Evolutionary conservation across 306 rosid genomes (phyloP).

Genomic region (Hippophae gyantsensis): DNA sequence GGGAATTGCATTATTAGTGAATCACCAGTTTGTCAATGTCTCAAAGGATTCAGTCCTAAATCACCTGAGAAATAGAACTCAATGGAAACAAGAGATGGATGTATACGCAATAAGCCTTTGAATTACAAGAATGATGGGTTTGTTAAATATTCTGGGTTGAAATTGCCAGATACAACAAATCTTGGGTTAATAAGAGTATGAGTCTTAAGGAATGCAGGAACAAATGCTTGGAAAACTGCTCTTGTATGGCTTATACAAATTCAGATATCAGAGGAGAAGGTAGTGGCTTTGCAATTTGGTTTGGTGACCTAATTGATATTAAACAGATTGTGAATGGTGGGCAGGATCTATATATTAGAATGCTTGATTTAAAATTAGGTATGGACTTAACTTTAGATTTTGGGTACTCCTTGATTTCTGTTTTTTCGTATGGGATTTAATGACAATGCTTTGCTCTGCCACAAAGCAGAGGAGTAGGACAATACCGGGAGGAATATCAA

Average conservation of each 20-base stretch:
- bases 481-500: too few species aligned
- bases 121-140: slow-evolving; percentile 32
- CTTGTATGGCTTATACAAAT: slow-evolving; percentile 41
- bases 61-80: slow-evolving; percentile 29
- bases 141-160: slow-evolving; percentile 20
- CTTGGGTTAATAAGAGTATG: slow-evolving; percentile 36
- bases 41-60: too few species aligned
- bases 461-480: too few species aligned
- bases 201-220: slow-evolving; percentile 34
- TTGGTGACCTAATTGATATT: slow-evolving; percentile 29
- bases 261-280: slow-evolving; percentile 34
- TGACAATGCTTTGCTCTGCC: too few species aligned
- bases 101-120: slow-evolving; percentile 20
- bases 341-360: slow-evolving; percentile 28
- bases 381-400: too few species aligned
- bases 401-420: too few species aligned
- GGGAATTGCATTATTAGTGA: too few species aligned
- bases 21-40: too few species aligned
- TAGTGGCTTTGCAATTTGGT: slow-evolving; percentile 52
- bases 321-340: slow-evolving; percentile 14
- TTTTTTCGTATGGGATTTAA: too few species aligned
- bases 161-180: slow-evolving; percentile 34
- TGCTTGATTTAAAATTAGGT: slow-evolving; percentile 3
- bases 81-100: slow-evolving; percentile 42
- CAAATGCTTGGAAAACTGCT: slow-evolving; percentile 35